Evolutionary conservation across 2,329 filamentous ascomycete species (phyloP), one percentile per base, ranked within the genome.

Genomic region (Metarhizium rileyi): DNA sequence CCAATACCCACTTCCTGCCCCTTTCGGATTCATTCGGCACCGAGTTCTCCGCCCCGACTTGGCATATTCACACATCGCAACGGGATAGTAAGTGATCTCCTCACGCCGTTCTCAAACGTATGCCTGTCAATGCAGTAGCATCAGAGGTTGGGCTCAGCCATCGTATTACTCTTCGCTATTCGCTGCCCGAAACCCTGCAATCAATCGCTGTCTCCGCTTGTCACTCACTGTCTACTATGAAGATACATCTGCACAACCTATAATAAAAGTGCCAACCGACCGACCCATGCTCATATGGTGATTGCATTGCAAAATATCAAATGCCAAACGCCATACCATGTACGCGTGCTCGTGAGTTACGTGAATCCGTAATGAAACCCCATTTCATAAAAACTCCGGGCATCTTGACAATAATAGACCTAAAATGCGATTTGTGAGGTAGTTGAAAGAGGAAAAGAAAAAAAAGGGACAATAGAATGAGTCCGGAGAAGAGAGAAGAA

Each of bases 221-320:
- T 16, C 33, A 38, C 43, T 16, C 33, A 38, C 40, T 46, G 36
- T 41, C 38, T 47, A 48, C 36, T 44, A 14, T 33, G 35, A 23
- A 46, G 42, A 43, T 48, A 54, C 50, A 47, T 44, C n/a, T 46
- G 42, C 41, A 46, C 52, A 50, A 47, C 51, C 48, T 51, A 52
- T 52, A 43, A 49, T n/a, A n/a, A n/a, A 44, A n/a, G 27, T 50
- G 33, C 47, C 36, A 20, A 47, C 27, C 38, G 22, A 41, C 42
- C 20, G 30, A 30, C 7, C 27, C 48, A 45, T 42, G 20, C 14
- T 40, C 48, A 43, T n/a, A n/a, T 48, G 52, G 45, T 50, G 38
- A 44, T 46, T 43, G 35, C 14, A 22, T 36, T 40, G 18, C 44
- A 18, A 36, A 26, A 12, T n/a, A 10, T 12, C 6, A 26, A 36